A percentile compares a stretch with the other conserved stretches of the same genome.
These are phyloP conservation scores for Vaccinium macrocarpon DNA, from an alignment of 148 eudicot species.

Conservation along the genomic window DNA sequence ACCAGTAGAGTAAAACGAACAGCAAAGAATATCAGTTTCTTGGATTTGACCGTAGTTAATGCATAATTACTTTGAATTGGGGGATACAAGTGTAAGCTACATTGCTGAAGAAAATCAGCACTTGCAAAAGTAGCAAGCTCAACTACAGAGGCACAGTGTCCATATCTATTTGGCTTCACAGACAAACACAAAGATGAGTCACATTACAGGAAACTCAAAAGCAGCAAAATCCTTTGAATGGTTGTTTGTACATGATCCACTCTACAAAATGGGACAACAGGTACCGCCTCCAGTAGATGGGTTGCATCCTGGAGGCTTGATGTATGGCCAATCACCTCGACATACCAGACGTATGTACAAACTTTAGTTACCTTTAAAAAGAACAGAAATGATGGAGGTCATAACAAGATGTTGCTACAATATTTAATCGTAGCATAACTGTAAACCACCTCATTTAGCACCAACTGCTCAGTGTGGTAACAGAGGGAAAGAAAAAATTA, in stretches of 20 bases:
- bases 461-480: not conserved
- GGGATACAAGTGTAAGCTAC: not conserved
- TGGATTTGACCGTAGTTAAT: not conserved
- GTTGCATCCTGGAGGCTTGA: constrained; percentile 89
- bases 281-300: constrained; percentile 45
- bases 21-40: not conserved
- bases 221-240: not conserved
- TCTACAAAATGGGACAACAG: constrained; percentile 25
- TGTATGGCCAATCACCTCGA: constrained; percentile 97
- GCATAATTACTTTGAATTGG: not conserved
- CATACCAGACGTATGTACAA: constrained; percentile 85
- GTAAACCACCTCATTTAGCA: not conserved
- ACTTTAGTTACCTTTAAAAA: constrained; percentile 73
- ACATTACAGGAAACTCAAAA: not conserved
- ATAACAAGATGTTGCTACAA: not conserved
- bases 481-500: not conserved
- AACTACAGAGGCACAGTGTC: not conserved
- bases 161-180: not conserved
- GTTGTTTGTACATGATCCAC: not conserved
- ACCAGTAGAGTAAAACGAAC: not conserved
- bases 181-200: constrained; percentile 4
- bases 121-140: constrained; percentile 4
- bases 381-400: not conserved
- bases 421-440: not conserved
- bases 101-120: constrained; percentile 7